Conservation (phyloP, 257 asterid species). For the Forsythia viridissima region DNA sequence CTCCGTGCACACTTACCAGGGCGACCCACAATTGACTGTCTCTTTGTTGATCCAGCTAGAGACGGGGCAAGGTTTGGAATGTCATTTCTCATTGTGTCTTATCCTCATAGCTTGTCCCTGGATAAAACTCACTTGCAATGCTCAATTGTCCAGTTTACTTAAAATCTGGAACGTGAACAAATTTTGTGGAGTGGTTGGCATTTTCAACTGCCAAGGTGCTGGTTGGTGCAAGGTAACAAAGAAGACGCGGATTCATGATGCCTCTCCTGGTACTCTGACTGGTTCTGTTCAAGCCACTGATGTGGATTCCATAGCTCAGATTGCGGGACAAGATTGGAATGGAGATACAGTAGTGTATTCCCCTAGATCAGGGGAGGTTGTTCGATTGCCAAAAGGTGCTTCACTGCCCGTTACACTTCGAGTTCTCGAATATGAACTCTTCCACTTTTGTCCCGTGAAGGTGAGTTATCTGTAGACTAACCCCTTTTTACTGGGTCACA, state of each 20-base stretch:
- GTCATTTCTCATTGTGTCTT: not conserved
- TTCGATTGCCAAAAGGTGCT: conserved; percentile 67
- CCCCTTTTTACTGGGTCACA: not conserved
- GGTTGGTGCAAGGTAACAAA: conserved; percentile 68
- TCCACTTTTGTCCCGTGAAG: conserved; percentile 85
- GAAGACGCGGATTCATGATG: conserved; percentile 83
- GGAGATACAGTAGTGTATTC: conserved; percentile 75
- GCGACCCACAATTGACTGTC: conserved; percentile 85
- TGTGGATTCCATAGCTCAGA: conserved; percentile 60
- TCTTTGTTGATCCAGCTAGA: conserved; percentile 89
- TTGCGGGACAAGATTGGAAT: conserved; percentile 74
- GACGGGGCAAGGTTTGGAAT: conserved; percentile 71
- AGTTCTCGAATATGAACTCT: conserved; percentile 87
- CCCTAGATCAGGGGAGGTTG: conserved; percentile 59
- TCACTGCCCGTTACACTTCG: conserved; percentile 79
- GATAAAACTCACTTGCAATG: not conserved
- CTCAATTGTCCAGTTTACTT: conserved; percentile 64
- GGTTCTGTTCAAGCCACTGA: conserved; percentile 69
- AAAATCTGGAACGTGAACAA: conserved; percentile 88
- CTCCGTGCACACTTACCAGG: conserved; percentile 88
- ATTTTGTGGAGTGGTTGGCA: conserved; percentile 78
- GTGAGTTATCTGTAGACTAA: conserved; percentile 38
- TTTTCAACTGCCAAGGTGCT: conserved; percentile 95
- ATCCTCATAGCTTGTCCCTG: not conserved
- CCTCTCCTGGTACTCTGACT: conserved; percentile 86